Evolutionary conservation across 176 grass and related monocot genomes (phyloP), one percentile per base, ranked within the genome.

Genomic region (Carex pumila): DNA sequence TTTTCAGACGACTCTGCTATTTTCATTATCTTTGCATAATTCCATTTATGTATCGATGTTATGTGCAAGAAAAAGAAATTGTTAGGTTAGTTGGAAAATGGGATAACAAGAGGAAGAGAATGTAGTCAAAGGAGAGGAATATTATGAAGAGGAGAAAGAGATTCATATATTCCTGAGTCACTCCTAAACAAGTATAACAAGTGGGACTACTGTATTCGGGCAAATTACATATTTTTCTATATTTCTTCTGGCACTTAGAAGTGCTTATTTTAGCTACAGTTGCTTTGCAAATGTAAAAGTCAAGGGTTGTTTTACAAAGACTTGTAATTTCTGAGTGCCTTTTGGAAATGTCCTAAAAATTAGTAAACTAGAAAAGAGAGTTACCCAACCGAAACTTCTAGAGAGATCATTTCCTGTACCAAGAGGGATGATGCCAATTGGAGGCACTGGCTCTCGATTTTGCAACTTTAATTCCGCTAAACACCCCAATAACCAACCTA

Each of bases 321-420:
- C 2, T 63, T 9, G 12, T 68, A 68, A 50, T 56, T 54, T 30
- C 11, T 76, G 5, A 76, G 0, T 7, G 22, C 72, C 55, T 17
- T 76, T 55, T 53, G 4, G 7, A 15, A 54, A 53, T 25, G 11
- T 75, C 30, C 1, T 75, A 30, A 14, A 43, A 37, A 13, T 53
- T 13, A 50, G 25, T 29, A 86, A 77, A 86, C 12, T 55, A 87
- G 61, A 79, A 81, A 18, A 92, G 84, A 84, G 25, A 85, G 86
- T 87, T 94, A 98, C 95, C 95, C 95, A 98, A 83, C 90, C 87
- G 84, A 93, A 94, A 83, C 90, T 98, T 84, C 95, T 94, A 67
- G 92, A 93, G 65, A 98, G 92, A 89, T 98, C 92, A 91, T 98
- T 94, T 90, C 92, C 95, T 45, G 89, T 94, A 88, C 95, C 95